Evolutionary conservation across 2,329 filamentous ascomycete genomes (phyloP).

Genomic region (Rutstroemia sp.): DNA sequence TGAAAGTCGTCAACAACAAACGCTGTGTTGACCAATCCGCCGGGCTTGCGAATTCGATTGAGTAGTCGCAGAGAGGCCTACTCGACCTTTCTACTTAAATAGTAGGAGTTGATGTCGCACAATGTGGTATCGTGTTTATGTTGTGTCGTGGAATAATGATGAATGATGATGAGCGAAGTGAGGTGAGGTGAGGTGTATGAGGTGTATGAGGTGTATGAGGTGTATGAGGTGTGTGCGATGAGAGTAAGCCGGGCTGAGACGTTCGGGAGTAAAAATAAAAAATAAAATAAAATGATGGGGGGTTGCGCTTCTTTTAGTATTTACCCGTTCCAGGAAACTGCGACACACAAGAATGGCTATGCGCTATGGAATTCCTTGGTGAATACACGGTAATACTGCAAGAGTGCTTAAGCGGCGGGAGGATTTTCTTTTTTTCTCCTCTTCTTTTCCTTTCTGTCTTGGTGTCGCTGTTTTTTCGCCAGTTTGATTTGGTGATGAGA

Average conservation of each 20-base stretch:
- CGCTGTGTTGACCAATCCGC: not conserved
- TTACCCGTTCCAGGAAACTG: not conserved
- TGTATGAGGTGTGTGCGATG: slow-evolving; percentile 2
- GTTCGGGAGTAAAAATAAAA: not conserved
- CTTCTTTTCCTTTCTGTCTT: not conserved
- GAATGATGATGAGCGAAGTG: not conserved
- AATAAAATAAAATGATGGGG: not conserved
- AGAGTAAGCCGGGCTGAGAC: not conserved
- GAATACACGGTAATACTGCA: not conserved
- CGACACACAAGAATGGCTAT: not conserved
- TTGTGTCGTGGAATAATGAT: not conserved
- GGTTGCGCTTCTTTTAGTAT: not conserved
- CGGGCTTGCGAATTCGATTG: not conserved
- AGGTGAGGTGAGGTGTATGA: not conserved
- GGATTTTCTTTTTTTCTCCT: not conserved
- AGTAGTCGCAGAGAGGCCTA: not conserved
- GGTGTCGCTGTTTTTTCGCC: not conserved
- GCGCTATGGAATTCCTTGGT: not conserved
- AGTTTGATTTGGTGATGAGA: not conserved
- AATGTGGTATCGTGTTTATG: not conserved
- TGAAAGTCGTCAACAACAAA: slow-evolving; percentile 5
- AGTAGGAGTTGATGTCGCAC: slow-evolving; percentile 6
- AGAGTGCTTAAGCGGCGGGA: not conserved
- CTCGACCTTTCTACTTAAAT: slow-evolving; percentile 6
- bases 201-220: slow-evolving; percentile 2